A percentile compares a stretch with the other conserved stretches of the same genome.
Conservation (phyloP, 768 basidiomycete genomes). For the Stropharia rugosoannulata region DNA sequence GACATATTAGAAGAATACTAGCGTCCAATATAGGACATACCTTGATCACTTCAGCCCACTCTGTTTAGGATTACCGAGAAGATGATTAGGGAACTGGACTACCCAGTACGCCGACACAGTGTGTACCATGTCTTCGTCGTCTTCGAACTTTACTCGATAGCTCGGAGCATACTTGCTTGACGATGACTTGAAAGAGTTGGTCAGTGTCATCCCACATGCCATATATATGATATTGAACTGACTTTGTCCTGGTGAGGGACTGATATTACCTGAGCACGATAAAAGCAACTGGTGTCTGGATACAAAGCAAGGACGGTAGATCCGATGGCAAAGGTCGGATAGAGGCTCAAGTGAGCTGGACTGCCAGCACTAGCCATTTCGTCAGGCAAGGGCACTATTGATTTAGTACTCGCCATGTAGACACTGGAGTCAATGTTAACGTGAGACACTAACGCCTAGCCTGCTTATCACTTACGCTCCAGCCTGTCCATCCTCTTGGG, state of each 20-base stretch:
- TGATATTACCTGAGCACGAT: slow-evolving; percentile 81
- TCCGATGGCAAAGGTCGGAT: slow-evolving; percentile 70
- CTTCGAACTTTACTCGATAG: slow-evolving; percentile 86
- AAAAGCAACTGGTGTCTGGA: slow-evolving; percentile 90
- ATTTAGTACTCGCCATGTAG: slow-evolving; percentile 67
- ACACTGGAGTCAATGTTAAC: slow-evolving; percentile 33
- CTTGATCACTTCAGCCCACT: neutral
- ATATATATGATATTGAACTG: slow-evolving; percentile 11
- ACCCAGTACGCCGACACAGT: slow-evolving; percentile 73
- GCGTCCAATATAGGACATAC: neutral
- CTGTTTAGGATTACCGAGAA: slow-evolving; percentile 2
- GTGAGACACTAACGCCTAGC: neutral
- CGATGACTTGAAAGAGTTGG: slow-evolving; percentile 24
- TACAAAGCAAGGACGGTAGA: slow-evolving; percentile 85
- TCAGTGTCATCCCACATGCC: neutral
- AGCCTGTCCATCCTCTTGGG: slow-evolving; percentile 79
- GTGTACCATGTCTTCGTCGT: slow-evolving; percentile 85
- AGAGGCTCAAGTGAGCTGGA: slow-evolving; percentile 64
- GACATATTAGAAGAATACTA: neutral
- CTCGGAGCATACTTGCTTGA: slow-evolving; percentile 50
- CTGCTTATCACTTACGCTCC: slow-evolving; percentile 42
- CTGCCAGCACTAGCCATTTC: slow-evolving; percentile 54
- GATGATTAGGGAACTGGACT: slow-evolving; percentile 70
- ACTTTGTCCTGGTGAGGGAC: slow-evolving; percentile 48
- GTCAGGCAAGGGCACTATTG: slow-evolving; percentile 82